Evolutionary conservation across 305 asterid species (phyloP).

Genomic region (Fraxinus floribunda): DNA sequence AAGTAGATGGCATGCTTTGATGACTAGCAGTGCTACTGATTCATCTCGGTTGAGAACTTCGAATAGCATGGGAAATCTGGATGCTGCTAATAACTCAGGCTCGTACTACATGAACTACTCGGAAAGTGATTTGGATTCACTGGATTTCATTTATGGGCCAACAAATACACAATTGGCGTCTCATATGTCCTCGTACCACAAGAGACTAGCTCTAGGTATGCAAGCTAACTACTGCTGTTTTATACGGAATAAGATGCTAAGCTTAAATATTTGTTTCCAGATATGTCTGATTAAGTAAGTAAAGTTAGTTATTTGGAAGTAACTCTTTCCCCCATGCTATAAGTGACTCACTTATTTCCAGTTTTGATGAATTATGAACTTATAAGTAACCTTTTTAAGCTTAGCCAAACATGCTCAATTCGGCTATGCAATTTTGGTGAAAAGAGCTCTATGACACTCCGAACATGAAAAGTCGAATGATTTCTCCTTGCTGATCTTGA

Average conservation of each 20-base stretch:
- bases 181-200: slow-evolving; percentile 74
- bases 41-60: slow-evolving; percentile 45
- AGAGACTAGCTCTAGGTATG: slow-evolving; percentile 78
- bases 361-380: background rate
- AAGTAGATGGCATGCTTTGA: slow-evolving; percentile 74
- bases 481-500: background rate
- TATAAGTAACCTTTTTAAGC: background rate
- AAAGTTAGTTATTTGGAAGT: background rate
- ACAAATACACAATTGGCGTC: slow-evolving; percentile 57
- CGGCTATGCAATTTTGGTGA: background rate
- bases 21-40: slow-evolving; percentile 56
- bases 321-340: background rate
- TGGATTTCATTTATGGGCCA: slow-evolving; percentile 52
- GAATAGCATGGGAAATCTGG: slow-evolving; percentile 41
- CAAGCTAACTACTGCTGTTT: slow-evolving; percentile 8
- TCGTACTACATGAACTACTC: slow-evolving; percentile 46
- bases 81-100: slow-evolving; percentile 25
- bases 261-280: background rate
- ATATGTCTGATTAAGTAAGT: background rate
- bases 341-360: background rate
- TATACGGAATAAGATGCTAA: background rate
- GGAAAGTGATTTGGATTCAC: slow-evolving; percentile 74
- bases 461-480: background rate
- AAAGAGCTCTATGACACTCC: background rate
- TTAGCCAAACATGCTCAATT: background rate